Evolutionary conservation across 2,329 filamentous ascomycete genomes (phyloP).

Genomic region (Chaetomium sp.): DNA sequence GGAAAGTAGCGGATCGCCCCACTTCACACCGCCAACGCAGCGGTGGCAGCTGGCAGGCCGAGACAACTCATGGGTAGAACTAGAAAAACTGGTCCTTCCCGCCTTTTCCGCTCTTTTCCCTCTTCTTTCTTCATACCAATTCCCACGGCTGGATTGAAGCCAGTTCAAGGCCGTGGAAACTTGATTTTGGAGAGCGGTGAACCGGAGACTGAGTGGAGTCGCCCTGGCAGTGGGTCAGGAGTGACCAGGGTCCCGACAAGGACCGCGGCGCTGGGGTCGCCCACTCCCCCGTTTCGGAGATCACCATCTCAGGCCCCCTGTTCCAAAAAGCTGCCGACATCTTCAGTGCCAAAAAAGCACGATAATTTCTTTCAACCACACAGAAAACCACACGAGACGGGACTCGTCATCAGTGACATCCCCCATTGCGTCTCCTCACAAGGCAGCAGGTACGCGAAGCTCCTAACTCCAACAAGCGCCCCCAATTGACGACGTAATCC

Average conservation of each 20-base stretch:
- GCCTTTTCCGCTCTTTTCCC: background rate
- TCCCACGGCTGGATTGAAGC: constrained; percentile 7
- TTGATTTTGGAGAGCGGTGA: constrained; percentile 9
- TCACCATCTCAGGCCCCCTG: constrained; percentile 12
- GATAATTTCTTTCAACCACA: background rate
- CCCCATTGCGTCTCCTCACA: constrained; percentile 9
- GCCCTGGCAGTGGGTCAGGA: background rate
- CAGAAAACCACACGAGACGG: background rate
- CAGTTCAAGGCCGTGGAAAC: constrained; percentile 8
- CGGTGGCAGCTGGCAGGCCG: constrained; percentile 13
- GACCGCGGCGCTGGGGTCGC: constrained; percentile 7
- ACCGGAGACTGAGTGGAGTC: constrained; percentile 6
- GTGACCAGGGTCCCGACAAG: constrained; percentile 6
- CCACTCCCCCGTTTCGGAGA: constrained; percentile 14
- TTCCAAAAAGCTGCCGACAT: constrained; percentile 6
- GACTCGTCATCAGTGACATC: constrained; percentile 9
- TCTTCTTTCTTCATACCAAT: background rate
- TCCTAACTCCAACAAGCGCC: background rate
- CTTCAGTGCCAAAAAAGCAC: constrained; percentile 1
- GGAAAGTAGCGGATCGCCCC: constrained; percentile 10
- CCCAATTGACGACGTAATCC: constrained; percentile 1
- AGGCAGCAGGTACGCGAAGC: constrained; percentile 14
- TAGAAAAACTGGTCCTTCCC: constrained; percentile 15
- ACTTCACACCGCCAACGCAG: constrained; percentile 22
- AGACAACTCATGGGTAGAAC: constrained; percentile 1